Evolutionary conservation across 768 basidiomycete genomes (phyloP), one percentile per base, ranked within the genome.

Genomic region (Macrolepiota fuliginosa): DNA sequence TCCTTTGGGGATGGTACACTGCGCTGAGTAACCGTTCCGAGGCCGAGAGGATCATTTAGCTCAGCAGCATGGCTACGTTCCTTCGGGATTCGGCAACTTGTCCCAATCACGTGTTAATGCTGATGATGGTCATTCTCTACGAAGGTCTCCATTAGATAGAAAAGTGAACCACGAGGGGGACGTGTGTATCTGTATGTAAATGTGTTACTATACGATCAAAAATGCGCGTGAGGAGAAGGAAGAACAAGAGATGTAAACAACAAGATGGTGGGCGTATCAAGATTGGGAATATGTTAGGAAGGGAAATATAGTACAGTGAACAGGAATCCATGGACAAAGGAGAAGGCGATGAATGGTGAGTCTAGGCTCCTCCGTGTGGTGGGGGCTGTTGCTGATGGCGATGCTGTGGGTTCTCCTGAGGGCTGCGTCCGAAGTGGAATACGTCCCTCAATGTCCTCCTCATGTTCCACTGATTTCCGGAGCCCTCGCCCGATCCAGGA

Each of bases 391-490:
- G 37, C 3, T 27, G 25, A 2, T 42, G 27, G 13, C 19, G 39
- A 37, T 52, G 53, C 6, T 50, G 46, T 25, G 7, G 17, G 13
- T 46, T 50, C 17, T 61, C 60, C 27, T 61, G 60, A 1, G 17
- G 35, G 53, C 37, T 55, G 19, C 54, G 60, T n/a, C 60, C 60
- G 10, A 61, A 61, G 35, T 61, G 54, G n/a, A 61, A 61, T 3
- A 55, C 45, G 12, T 53, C 59, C 42, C 60, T 45, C 45, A 54
- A 49, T 27, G 60, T 55, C 39, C 60, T 54, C 54, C 60, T 54
- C 53, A 61, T 54, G 29, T 55, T 55, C 60, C 60, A 61, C 15
- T 55, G 53, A 9, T 49, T 55, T 9, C 53, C 24, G 7, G 35
- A 36, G 13, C 57, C 59, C 27, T 53, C 53, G 19, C 35, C 40